Evolutionary conservation across 2,329 filamentous ascomycete species (phyloP).

Genomic region (Aphanocladium album): DNA sequence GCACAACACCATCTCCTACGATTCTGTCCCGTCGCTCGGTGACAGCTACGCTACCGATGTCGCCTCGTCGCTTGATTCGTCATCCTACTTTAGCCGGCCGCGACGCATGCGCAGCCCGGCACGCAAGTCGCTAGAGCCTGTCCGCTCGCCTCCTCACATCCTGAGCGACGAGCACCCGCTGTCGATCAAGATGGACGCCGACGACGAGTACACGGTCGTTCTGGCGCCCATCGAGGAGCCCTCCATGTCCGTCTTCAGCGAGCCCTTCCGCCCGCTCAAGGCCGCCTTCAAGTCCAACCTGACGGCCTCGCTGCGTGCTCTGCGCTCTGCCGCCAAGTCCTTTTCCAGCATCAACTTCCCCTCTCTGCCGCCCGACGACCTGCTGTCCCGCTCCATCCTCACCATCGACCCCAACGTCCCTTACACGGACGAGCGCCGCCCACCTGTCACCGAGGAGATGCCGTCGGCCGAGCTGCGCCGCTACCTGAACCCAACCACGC

Average conservation of each 20-base stretch:
- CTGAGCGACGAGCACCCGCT: constrained; percentile 46
- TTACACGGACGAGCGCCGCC: constrained; percentile 62
- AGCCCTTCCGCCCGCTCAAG: constrained; percentile 45
- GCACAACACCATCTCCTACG: constrained; percentile 52
- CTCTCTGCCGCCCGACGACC: constrained; percentile 61
- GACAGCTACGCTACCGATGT: constrained; percentile 49
- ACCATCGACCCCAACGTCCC: constrained; percentile 62
- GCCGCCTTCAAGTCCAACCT: constrained; percentile 65
- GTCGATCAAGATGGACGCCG: constrained; percentile 27
- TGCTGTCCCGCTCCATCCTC: constrained; percentile 62
- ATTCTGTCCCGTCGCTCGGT: constrained; percentile 56
- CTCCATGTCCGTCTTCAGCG: constrained; percentile 24
- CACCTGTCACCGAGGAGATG: constrained; percentile 57
- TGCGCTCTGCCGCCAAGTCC: constrained; percentile 59
- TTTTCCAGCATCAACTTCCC: constrained; percentile 59
- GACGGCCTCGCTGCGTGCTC: constrained; percentile 59
- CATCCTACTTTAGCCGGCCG: constrained; percentile 33
- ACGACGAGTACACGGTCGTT: constrained; percentile 45
- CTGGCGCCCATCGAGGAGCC: constrained; percentile 30
- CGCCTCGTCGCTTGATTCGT: constrained; percentile 45
- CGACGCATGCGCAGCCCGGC: constrained; percentile 32
- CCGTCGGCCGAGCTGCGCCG: constrained; percentile 62
- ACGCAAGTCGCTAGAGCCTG: constrained; percentile 48
- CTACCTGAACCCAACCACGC: constrained; percentile 60
- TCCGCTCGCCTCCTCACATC: constrained; percentile 51